Evolutionary conservation across 441 rosid species (phyloP).

Genomic region (Jatropha podagrica): DNA sequence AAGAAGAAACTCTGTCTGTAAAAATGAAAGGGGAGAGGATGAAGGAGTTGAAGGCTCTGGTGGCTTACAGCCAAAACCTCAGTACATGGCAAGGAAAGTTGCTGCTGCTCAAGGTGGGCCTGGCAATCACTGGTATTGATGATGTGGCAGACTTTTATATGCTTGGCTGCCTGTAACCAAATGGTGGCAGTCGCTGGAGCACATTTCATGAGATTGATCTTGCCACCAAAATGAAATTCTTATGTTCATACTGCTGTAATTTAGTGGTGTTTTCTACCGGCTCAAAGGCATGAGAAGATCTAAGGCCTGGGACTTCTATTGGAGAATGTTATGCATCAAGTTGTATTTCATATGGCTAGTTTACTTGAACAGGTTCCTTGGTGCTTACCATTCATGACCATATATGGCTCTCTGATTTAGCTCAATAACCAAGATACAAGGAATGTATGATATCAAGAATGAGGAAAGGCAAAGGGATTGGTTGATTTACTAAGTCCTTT

Average conservation of each 20-base stretch:
- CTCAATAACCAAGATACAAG: slow-evolving; percentile 15
- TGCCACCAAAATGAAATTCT: slow-evolving; percentile 11
- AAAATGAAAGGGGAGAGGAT: slow-evolving; percentile 71
- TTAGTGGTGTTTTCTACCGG: slow-evolving; percentile 11
- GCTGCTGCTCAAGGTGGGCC: slow-evolving; percentile 81
- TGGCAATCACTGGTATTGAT: slow-evolving; percentile 74
- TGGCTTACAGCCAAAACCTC: slow-evolving; percentile 80
- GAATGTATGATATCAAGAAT: slow-evolving; percentile 10
- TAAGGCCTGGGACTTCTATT: neutral
- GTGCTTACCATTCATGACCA: slow-evolving; percentile 19
- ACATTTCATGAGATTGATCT: slow-evolving; percentile 1
- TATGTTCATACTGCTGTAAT: slow-evolving; percentile 13
- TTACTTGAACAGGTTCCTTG: slow-evolving; percentile 18
- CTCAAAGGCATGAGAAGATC: slow-evolving; percentile 12
- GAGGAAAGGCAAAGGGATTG: slow-evolving; percentile 20
- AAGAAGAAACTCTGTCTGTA: slow-evolving; percentile 62
- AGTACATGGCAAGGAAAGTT: slow-evolving; percentile 76
- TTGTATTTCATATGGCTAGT: slow-evolving; percentile 30
- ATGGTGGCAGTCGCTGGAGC: slow-evolving; percentile 1
- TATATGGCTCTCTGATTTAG: slow-evolving; percentile 16
- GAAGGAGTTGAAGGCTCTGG: slow-evolving; percentile 59
- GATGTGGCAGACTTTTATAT: neutral
- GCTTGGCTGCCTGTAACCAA: slow-evolving; percentile 3
- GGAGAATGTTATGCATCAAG: slow-evolving; percentile 21
- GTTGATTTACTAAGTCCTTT: neutral